Evolutionary conservation across 805 yeast genomes (phyloP), one percentile per base, ranked within the genome.

Genomic region (Candida odintsovae): DNA sequence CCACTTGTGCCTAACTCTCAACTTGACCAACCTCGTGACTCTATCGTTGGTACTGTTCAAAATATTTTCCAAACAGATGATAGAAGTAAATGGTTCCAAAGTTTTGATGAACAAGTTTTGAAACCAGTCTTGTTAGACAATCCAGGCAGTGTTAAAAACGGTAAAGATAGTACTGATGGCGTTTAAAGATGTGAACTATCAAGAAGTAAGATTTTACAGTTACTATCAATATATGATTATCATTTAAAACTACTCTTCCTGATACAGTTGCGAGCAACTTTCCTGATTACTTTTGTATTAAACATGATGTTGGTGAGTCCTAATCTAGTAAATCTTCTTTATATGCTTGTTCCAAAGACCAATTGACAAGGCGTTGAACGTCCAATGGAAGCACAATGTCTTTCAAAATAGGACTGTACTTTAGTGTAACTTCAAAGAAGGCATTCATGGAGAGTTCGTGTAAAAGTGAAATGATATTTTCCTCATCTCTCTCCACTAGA

Each of bases 41-140:
- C 60, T 2, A 13, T 61, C 7, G 61, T 56, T 19, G 56, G 53
- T 8, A 50, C 60, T 2, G 54, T 63, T 1, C 56, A 58, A 20
- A 59, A 50, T 38, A 58, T 63, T 12, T 58, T 76, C 28, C 70
- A 72, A 49, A 75, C 78, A 1, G 92, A 84, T 51, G 90, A 86
- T 53, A 86, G 82, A 50, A 86, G 90, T 11, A 82, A 78, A 61
- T 92, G 99, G 98, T 94, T 94, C 64, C 84, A 88, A 19, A 84
- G 80, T 56, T 88, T 94, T 61, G 99, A 94, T 62, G 97, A 94
- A 57, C 88, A 88, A 61, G 94, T 94, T 20, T 72, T 94, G 57
- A 90, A 90, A 64, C 97, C 97, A 1, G 96, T 89, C 0, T 75
- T 92, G 44, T 73, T 90, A 48, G 98, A 92, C 56, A 71, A 70